These are phyloP conservation scores for Ophiostoma triangulosporum DNA, from an alignment of 2,329 filamentous ascomycete genomes.

Conservation along the genomic window DNA sequence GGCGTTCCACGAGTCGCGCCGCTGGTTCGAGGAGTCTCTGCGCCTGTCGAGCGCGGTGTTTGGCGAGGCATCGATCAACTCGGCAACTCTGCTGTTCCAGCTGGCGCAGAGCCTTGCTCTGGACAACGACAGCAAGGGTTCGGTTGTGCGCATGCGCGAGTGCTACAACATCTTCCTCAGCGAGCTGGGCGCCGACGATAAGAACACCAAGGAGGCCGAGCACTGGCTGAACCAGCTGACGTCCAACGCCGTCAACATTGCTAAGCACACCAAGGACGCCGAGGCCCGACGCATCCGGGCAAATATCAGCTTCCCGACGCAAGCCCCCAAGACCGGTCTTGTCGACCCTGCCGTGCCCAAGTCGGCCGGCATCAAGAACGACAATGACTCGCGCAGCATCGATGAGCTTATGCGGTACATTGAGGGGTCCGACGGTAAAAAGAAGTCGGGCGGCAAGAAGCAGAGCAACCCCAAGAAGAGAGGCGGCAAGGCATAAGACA, in stretches of 20 bases:
- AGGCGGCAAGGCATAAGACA: neutral
- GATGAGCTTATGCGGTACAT: conserved; percentile 93
- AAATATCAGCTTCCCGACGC: conserved; percentile 53
- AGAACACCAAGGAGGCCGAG: conserved; percentile 96
- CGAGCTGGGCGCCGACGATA: conserved; percentile 77
- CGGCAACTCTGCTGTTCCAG: conserved; percentile 92
- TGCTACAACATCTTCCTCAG: conserved; percentile 90
- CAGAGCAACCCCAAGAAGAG: conserved; percentile 41
- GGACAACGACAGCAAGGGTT: conserved; percentile 87
- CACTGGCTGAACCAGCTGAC: conserved; percentile 94
- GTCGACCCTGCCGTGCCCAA: conserved; percentile 22
- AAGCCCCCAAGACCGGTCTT: conserved; percentile 43
- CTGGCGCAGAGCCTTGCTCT: conserved; percentile 87
- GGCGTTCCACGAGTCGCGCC: conserved; percentile 82
- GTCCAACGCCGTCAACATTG: conserved; percentile 85
- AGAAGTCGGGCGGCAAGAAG: conserved; percentile 21
- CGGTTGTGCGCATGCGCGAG: conserved; percentile 87
- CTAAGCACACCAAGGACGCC: conserved; percentile 82
- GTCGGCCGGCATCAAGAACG: conserved; percentile 19
- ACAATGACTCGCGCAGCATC: conserved; percentile 67
- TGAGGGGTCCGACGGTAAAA: conserved; percentile 53
- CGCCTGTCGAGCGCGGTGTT: conserved; percentile 80
- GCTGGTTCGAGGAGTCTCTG: conserved; percentile 94
- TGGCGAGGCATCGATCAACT: conserved; percentile 80
- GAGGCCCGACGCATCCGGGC: conserved; percentile 61